A percentile compares a stretch with the other conserved stretches of the same genome.
phyloP scores from a whole-genome alignment of 768 basidiomycete species.

The Rhizopogon rudus region DNA sequence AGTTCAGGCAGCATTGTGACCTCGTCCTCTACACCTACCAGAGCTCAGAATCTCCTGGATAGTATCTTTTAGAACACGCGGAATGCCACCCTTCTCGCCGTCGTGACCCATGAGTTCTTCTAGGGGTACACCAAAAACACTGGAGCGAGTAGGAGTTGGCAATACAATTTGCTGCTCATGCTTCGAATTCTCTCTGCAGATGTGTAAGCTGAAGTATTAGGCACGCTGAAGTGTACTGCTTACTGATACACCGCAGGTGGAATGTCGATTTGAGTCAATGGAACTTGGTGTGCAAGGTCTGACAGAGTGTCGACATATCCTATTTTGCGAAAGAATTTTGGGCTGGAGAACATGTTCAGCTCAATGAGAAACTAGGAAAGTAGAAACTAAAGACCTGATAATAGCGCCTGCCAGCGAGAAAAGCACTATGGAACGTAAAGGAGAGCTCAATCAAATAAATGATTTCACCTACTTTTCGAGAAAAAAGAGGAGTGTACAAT shows the following conservation, averaged over 20 bases:
- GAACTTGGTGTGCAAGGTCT: constrained; percentile 69
- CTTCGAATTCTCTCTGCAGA: constrained; percentile 69
- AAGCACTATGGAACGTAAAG: constrained; percentile 50
- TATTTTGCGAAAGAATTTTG: constrained; percentile 88
- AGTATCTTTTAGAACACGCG: constrained; percentile 72
- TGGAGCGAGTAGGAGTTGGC: constrained; percentile 56
- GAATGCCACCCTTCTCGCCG: constrained; percentile 80
- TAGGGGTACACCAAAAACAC: constrained; percentile 74
- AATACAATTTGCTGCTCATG: constrained; percentile 65
- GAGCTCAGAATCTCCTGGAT: constrained; percentile 66
- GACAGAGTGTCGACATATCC: constrained; percentile 73
- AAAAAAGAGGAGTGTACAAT: constrained; percentile 88
- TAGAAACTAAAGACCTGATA: constrained; percentile 53
- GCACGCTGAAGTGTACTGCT: constrained; percentile 22
- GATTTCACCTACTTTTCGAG: constrained; percentile 62
- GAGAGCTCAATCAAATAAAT: not conserved
- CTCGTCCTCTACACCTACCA: constrained; percentile 24
- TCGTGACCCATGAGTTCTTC: constrained; percentile 81
- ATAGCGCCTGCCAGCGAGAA: constrained; percentile 86
- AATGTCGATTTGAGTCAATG: constrained; percentile 85
- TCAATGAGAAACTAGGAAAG: not conserved
- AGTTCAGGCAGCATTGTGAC: not conserved
- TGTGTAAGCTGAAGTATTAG: not conserved
- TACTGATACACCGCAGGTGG: constrained; percentile 80
- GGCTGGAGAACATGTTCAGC: constrained; percentile 38